Evolutionary conservation across 2,329 filamentous ascomycete genomes (phyloP), one percentile per base, ranked within the genome.

Genomic region (Paracamarosporium sp.): DNA sequence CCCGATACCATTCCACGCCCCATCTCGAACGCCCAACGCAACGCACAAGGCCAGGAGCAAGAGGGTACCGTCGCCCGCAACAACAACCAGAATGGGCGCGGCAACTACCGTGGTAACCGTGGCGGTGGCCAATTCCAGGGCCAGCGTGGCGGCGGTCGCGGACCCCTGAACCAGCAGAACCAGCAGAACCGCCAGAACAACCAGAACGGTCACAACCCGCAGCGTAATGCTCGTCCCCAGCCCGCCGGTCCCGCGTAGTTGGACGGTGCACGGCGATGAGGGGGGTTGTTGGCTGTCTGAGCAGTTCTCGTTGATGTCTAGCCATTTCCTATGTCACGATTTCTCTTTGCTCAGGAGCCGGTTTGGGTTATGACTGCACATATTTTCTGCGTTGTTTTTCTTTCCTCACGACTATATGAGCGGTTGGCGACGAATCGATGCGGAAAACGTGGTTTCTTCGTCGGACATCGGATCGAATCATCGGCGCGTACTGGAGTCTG

Each of bases 1-100:
- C 95, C 95, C 0, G 94, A 99, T 72, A 94, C 85, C 56, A 98
- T 99, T 69, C 95, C 96, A 50, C 88, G 93, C 31, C 95, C 95
- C 4, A 86, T 89, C 61, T 83, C 86, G 54, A 87, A 83, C 73
- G 77, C 83, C 24, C 76, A 66, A 43, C 70, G 69, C 57, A 28
- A 44, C 15, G 53, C 61, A 38, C 65, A 69, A 53, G 66, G 60
- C 30, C 63, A 60, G 43, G 41, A 46, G 5, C 69, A 71, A 50
- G 60, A 73, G 20, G 66, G 65, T 13, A 53, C 57, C 41, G 57
- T 60, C 25, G 60, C 59, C 20, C 67, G 65, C 13, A 51, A 31
- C 13, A 51, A 31, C 30, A 56, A 53, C 28, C 63, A 66, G 54
- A 58, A 61, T 53, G 64, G 63, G 44, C 63, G 64, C 47, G 66